These are phyloP conservation scores for Penicillium sp. DNA, from an alignment of 2,329 filamentous ascomycete species.

Conservation along the genomic window DNA sequence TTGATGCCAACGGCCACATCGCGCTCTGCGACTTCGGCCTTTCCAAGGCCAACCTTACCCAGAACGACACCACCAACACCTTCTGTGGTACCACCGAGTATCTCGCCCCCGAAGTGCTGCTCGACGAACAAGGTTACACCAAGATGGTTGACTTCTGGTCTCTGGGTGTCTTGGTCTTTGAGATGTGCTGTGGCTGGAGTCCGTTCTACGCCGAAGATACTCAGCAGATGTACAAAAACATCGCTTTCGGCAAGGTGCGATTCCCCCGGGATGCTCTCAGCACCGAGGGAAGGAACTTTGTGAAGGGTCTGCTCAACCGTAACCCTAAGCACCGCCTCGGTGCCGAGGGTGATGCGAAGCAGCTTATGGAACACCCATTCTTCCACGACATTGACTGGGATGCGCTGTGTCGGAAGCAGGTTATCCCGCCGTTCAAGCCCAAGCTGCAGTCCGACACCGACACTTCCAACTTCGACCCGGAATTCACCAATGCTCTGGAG, in stretches of 20 bases:
- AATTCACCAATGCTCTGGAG: slow-evolving; percentile 94
- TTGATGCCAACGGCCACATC: slow-evolving; percentile 97
- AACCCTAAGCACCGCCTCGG: slow-evolving; percentile 96
- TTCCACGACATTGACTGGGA: slow-evolving; percentile 95
- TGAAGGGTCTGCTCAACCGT: slow-evolving; percentile 94
- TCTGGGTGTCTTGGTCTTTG: slow-evolving; percentile 92
- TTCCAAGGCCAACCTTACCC: slow-evolving; percentile 95
- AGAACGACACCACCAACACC: slow-evolving; percentile 97
- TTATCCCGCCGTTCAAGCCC: slow-evolving; percentile 96
- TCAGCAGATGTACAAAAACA: slow-evolving; percentile 99
- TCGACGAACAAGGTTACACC: slow-evolving; percentile 96
- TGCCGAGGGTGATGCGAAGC: slow-evolving; percentile 86
- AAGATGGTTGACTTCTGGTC: slow-evolving; percentile 99
- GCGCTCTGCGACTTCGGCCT: slow-evolving; percentile 96
- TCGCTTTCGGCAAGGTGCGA: slow-evolving; percentile 96
- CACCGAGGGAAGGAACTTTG: slow-evolving; percentile 93
- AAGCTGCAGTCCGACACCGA: slow-evolving; percentile 95
- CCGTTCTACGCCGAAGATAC: slow-evolving; percentile 99
- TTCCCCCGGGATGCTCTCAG: slow-evolving; percentile 95
- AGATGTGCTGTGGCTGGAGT: slow-evolving; percentile 99
- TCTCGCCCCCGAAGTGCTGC: slow-evolving; percentile 88
- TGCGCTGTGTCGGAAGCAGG: slow-evolving; percentile 82
- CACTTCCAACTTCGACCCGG: slow-evolving; percentile 97
- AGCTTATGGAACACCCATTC: slow-evolving; percentile 92
- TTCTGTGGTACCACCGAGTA: slow-evolving; percentile 99